Evolutionary conservation across 768 basidiomycete genomes (phyloP).

Genomic region (Russula foetens): DNA sequence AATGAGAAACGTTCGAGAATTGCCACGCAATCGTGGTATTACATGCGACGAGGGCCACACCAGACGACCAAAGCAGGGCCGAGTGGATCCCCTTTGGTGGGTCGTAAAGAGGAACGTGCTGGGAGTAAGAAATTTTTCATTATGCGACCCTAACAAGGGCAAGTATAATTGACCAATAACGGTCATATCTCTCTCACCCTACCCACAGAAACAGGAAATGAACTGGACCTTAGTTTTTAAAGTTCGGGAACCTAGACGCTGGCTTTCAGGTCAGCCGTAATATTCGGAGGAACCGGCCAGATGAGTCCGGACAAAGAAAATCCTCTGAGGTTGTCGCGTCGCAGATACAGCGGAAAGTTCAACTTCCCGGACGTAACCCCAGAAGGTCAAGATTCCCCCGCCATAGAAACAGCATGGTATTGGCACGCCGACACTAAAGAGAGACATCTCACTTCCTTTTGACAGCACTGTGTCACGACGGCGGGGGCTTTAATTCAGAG

Average conservation of each 20-base stretch:
- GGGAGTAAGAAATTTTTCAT: neutral
- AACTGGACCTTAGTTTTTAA: neutral
- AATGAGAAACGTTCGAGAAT: neutral
- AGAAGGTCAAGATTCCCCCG: neutral
- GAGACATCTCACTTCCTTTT: neutral
- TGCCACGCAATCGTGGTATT: neutral
- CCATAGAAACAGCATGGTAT: slow-evolving; percentile 3
- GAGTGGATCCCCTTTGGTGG: neutral
- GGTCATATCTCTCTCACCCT: neutral
- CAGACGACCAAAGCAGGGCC: neutral
- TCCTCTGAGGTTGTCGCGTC: neutral
- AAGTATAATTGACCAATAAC: neutral
- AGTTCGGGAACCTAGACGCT: slow-evolving; percentile 7
- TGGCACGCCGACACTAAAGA: neutral
- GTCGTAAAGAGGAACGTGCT: neutral
- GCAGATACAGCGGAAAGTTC: slow-evolving; percentile 2
- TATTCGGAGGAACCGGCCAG: slow-evolving; percentile 12
- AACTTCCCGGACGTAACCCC: slow-evolving; percentile 1
- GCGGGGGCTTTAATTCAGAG: neutral
- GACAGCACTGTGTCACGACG: neutral
- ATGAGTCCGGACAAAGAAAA: slow-evolving; percentile 6
- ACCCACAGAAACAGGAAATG: neutral
- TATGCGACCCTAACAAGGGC: neutral
- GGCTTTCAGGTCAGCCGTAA: slow-evolving; percentile 2
- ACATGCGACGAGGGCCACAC: neutral